phyloP scores from a whole-genome alignment of 345 rosid species.

The Boechera divaricarpa region DNA sequence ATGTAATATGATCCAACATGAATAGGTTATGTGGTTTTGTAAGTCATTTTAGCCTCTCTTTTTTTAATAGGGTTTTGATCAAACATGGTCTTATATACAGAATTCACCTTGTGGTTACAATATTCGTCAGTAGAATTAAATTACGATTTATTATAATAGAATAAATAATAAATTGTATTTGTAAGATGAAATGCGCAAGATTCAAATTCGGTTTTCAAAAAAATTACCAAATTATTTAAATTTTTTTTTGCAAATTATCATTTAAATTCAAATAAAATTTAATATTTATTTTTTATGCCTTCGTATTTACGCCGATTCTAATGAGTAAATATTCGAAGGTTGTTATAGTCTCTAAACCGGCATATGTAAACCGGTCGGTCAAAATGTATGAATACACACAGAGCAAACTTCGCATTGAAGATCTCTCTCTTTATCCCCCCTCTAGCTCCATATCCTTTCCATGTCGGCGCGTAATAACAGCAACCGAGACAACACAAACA shows the following conservation, averaged over 20 bases:
- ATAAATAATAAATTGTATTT: no score
- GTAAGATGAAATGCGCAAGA: no score
- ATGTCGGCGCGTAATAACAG: conserved; percentile 21
- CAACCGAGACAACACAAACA: conserved; percentile 17
- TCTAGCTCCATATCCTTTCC: not conserved
- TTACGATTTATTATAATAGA: no score
- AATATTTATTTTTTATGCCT: no score
- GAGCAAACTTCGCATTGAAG: conserved; percentile 11
- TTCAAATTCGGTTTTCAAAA: no score
- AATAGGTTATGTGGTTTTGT: no score
- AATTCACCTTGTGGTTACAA: not conserved
- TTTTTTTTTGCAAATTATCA: no score
- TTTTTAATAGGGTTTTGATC: not conserved
- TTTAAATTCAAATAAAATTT: no score
- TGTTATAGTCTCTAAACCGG: not conserved
- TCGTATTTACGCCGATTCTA: no score
- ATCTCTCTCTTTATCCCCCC: not conserved
- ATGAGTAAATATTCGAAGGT: not conserved
- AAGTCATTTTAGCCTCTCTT: not conserved
- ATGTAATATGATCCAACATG: no score
- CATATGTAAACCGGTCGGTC: not conserved
- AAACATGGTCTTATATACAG: not conserved
- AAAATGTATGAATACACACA: not conserved
- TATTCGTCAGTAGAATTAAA: no score
- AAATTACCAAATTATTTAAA: no score